Evolutionary conservation across 163 green algal genomes (phyloP), one percentile per base, ranked within the genome.

Genomic region (Scenedesmus sp.): DNA sequence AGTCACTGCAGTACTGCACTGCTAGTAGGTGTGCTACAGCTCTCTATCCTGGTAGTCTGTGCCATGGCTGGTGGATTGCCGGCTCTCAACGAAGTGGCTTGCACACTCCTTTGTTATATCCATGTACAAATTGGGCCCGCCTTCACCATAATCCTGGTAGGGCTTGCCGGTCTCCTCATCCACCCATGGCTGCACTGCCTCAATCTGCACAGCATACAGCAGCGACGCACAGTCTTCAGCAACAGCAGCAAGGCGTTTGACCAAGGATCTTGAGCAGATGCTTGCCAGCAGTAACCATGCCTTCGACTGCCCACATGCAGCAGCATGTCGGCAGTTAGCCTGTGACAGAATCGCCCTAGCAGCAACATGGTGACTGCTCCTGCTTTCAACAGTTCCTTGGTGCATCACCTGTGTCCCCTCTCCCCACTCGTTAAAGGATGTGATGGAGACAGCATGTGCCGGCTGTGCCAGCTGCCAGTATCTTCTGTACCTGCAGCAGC

Each of bases 361-460:
- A 79, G 23, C 23, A 79, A 23, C 70, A 52, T 2, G 23, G 34
- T 46, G 34, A 46, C 34, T 46, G 34, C 34, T 46, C 34, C 34
- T 7, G 2, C 9, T 76, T 16, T 76, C 70, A 79, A 13, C 70
- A 79, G 70, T 52, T 52, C 12, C 23, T 46, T 13, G 23, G 5
- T 79, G 70, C 70, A 16, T 26, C 46, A 83, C 85, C 91, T 94
- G 84, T 76, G 94, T 95, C 82, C 94, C 89, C 92, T 95, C 93
- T 10, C 93, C 94, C 91, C 88, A 96, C 85, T 96, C 94, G 90
- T 96, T 96, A 70, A 91, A 96, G 13, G 70, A 92, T 0, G 94
- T 96, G 77, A 96, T 94, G 54, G 92, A 93, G n/a, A 96, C 92
- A 9, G 70, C 76, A 12, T 90, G 46, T 1, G 88, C 91, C 23